These are phyloP conservation scores for Tarenaya hassleriana DNA, from an alignment of 345 rosid genomes.

Conservation along the genomic window DNA sequence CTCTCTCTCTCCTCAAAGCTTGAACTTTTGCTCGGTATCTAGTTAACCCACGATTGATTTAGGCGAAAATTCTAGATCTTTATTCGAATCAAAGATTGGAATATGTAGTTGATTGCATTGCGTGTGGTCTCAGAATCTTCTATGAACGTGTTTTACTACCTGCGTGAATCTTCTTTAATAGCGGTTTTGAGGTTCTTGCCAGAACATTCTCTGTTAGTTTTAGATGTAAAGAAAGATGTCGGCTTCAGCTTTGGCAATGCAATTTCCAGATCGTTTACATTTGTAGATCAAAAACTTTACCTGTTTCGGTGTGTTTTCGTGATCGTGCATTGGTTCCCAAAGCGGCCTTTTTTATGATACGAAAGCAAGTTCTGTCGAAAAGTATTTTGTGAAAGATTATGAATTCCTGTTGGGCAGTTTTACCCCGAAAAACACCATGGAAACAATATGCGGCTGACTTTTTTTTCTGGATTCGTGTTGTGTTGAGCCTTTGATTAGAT, in stretches of 20 bases:
- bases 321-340: background rate
- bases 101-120: background rate
- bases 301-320: too few species aligned
- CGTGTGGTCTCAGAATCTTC: background rate
- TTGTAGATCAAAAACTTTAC: too few species aligned
- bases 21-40: background rate
- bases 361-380: background rate
- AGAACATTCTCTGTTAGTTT: background rate
- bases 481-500: too few species aligned
- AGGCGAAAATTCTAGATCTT: too few species aligned
- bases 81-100: too few species aligned
- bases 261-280: background rate
- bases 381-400: too few species aligned
- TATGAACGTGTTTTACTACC: too few species aligned
- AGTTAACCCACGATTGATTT: too few species aligned
- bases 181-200: slow-evolving; percentile 5
- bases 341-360: background rate
- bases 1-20: background rate
- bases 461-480: too few species aligned
- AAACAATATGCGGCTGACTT: too few species aligned
- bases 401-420: too few species aligned
- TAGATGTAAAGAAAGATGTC: background rate
- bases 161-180: background rate
- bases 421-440: too few species aligned
- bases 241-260: background rate